These are phyloP conservation scores for Onygenales sp. DNA, from an alignment of 2,329 filamentous ascomycete genomes.

Conservation along the genomic window DNA sequence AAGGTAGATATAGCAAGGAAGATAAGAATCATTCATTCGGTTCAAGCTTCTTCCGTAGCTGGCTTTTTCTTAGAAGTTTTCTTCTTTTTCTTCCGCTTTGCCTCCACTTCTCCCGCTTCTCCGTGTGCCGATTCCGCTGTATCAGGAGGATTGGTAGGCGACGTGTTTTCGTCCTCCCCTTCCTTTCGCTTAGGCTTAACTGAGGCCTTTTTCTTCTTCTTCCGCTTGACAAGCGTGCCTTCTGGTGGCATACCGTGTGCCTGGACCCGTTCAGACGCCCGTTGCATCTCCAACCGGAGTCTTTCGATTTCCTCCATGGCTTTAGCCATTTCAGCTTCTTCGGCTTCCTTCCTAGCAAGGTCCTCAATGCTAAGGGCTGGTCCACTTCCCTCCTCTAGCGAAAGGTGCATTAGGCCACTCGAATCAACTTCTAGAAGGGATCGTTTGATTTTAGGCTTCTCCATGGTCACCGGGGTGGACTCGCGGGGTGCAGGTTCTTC, in stretches of 20 bases:
- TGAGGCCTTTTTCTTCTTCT: conserved; percentile 51
- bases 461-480: conserved; percentile 22
- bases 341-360: conserved; percentile 58
- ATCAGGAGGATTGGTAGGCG: not conserved
- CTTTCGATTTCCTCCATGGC: conserved; percentile 85
- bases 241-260: conserved; percentile 36
- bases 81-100: conserved; percentile 10
- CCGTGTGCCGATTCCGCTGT: not conserved
- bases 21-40: too few species aligned
- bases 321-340: conserved; percentile 80
- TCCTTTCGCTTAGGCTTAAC: conserved; percentile 14
- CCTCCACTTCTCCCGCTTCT: conserved; percentile 2
- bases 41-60: not conserved
- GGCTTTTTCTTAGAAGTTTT: conserved; percentile 3
- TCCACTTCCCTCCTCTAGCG: conserved; percentile 46
- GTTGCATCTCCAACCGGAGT: conserved; percentile 71
- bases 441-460: conserved; percentile 43
- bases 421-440: conserved; percentile 77
- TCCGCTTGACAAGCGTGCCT: conserved; percentile 42
- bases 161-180: conserved; percentile 11
- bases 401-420: conserved; percentile 65
- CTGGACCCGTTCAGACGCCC: conserved; percentile 38
- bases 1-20: too few species aligned
- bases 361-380: conserved; percentile 34
- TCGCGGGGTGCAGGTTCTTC: conserved; percentile 42